phyloP scores from a whole-genome alignment of 805 yeast species.

The Monosporozyma solicola region DNA sequence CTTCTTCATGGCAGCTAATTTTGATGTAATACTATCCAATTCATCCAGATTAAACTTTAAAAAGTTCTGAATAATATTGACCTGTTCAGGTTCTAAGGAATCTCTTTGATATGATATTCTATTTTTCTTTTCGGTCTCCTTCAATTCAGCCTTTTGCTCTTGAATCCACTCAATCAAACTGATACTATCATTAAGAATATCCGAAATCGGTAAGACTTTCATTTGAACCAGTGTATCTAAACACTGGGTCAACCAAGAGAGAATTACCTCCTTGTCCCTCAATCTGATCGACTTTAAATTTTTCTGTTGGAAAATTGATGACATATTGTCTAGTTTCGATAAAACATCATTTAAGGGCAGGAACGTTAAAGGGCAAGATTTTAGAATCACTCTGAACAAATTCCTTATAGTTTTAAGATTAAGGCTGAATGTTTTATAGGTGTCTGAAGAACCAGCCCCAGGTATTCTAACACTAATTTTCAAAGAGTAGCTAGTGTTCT shows the following conservation, averaged over 20 bases:
- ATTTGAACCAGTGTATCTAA: slow-evolving; percentile 9
- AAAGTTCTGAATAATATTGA: slow-evolving; percentile 20
- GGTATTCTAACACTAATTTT: not conserved
- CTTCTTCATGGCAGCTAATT: slow-evolving; percentile 13
- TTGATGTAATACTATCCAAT: slow-evolving; percentile 7
- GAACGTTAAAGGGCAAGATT: slow-evolving; percentile 14
- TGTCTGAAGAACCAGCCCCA: not conserved
- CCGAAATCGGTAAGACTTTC: slow-evolving; percentile 2
- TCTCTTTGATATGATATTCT: not conserved
- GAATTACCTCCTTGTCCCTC: not conserved
- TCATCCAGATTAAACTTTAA: slow-evolving; percentile 20
- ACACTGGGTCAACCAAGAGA: slow-evolving; percentile 10
- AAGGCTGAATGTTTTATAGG: not conserved
- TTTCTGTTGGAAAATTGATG: not conserved
- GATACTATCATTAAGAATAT: slow-evolving; percentile 8
- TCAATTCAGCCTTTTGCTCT: slow-evolving; percentile 3
- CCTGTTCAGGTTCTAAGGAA: slow-evolving; percentile 21
- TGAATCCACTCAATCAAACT: slow-evolving; percentile 13
- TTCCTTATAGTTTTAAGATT: slow-evolving; percentile 14
- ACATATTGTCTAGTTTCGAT: slow-evolving; percentile 2
- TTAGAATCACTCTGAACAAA: slow-evolving; percentile 11
- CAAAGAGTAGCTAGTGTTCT: slow-evolving; percentile 7
- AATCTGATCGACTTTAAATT: not conserved
- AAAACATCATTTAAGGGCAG: slow-evolving; percentile 16
- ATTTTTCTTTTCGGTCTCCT: not conserved